Evolutionary conservation across 2,329 filamentous ascomycete species (phyloP).

Genomic region (Penicillium sp.): DNA sequence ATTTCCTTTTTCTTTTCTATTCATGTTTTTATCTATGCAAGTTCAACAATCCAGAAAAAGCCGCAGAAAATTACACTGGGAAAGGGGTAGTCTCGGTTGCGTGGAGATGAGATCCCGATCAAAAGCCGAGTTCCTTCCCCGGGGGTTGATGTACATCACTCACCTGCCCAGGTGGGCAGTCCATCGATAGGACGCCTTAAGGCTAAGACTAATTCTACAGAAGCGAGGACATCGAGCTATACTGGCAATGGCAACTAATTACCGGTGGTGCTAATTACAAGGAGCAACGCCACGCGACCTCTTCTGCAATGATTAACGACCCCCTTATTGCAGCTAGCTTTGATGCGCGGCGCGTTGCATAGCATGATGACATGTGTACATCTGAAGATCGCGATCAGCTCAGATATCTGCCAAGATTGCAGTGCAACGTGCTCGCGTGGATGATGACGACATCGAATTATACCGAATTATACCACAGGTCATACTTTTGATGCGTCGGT

Average conservation of each 20-base stretch:
- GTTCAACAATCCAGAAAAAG: not conserved
- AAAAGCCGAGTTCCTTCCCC: not conserved
- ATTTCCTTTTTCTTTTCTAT: not conserved
- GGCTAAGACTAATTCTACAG: not conserved
- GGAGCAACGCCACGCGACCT: not conserved
- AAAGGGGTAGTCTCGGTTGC: not conserved
- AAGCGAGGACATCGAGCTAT: not conserved
- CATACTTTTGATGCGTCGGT: not conserved
- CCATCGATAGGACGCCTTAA: too few species aligned
- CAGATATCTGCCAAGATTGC: not conserved
- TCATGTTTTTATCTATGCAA: not conserved
- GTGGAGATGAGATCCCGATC: not conserved
- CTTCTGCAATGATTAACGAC: not conserved
- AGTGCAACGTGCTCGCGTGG: not conserved
- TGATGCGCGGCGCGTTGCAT: not conserved
- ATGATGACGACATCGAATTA: not conserved
- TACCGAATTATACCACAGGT: too few species aligned
- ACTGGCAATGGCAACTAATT: not conserved
- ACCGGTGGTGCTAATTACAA: not conserved
- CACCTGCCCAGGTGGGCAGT: too few species aligned
- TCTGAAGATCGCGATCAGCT: not conserved
- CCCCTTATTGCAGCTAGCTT: not conserved
- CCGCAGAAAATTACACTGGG: not conserved
- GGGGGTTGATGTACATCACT: not conserved
- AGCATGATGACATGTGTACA: not conserved